These are phyloP conservation scores for fission yeast (Schizosaccharomyces pombe) DNA, from an alignment of 805 yeast species.

Conservation along the genomic window ASM294v3 CU329670.1:2596501-2597000, in stretches of 20 bases:
- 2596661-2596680: constrained; percentile 46
- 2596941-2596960: constrained; percentile 58
- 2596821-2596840: constrained; percentile 90
- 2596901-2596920: no score
- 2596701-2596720: constrained; percentile 42
- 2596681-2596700: constrained; percentile 27
- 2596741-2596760: background rate
- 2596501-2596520: constrained; percentile 35
- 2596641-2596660: constrained; percentile 73
- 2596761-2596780: no score
- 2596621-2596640: constrained; percentile 82
- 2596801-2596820: constrained; percentile 41
- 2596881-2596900: constrained; percentile 37
- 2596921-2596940: constrained; percentile 21
- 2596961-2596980: constrained; percentile 82
- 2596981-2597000: constrained; percentile 65
- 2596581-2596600: constrained; percentile 56
- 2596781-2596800: no score
- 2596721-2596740: constrained; percentile 39
- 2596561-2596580: constrained; percentile 15
- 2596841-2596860: constrained; percentile 60
- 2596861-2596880: constrained; percentile 48
- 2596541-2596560: background rate
- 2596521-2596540: background rate
- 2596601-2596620: constrained; percentile 74